phyloP scores from a whole-genome alignment of 2,329 filamentous ascomycete species.

The Metarhizium album region DNA sequence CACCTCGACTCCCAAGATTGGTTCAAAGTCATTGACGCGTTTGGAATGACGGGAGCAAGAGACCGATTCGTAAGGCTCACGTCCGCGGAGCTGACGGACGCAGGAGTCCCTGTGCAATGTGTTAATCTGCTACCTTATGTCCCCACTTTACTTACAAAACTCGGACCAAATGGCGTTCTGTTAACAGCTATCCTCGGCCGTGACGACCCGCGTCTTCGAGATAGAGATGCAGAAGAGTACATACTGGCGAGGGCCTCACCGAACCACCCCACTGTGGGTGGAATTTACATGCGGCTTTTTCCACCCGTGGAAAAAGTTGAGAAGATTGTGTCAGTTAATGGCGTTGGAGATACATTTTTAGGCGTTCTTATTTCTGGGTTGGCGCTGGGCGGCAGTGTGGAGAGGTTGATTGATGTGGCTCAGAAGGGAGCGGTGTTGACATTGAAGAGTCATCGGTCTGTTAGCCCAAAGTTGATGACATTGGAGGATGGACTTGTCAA shows the following conservation, averaged over 20 bases:
- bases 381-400: slow-evolving; percentile 43
- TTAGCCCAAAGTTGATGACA: slow-evolving; percentile 46
- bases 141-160: slow-evolving; percentile 73
- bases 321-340: slow-evolving; percentile 82
- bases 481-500: slow-evolving; percentile 30
- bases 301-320: slow-evolving; percentile 54
- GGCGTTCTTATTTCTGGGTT: slow-evolving; percentile 76
- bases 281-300: slow-evolving; percentile 71
- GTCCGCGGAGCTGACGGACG: slow-evolving; percentile 55
- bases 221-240: slow-evolving; percentile 52
- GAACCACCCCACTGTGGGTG: slow-evolving; percentile 48
- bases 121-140: slow-evolving; percentile 84
- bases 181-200: slow-evolving; percentile 58
- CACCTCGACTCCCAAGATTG: slow-evolving; percentile 62
- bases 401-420: slow-evolving; percentile 63
- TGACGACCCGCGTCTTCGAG: slow-evolving; percentile 56
- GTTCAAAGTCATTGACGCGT: slow-evolving; percentile 70
- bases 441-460: slow-evolving; percentile 62
- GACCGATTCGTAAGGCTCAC: slow-evolving; percentile 63
- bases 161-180: slow-evolving; percentile 66
- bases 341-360: slow-evolving; percentile 86
- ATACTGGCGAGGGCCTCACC: slow-evolving; percentile 55
- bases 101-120: slow-evolving; percentile 72
- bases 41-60: slow-evolving; percentile 66
- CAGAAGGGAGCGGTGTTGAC: slow-evolving; percentile 74